Conservation (phyloP, 768 basidiomycete genomes). For the Melanogaster broomeanus region DNA sequence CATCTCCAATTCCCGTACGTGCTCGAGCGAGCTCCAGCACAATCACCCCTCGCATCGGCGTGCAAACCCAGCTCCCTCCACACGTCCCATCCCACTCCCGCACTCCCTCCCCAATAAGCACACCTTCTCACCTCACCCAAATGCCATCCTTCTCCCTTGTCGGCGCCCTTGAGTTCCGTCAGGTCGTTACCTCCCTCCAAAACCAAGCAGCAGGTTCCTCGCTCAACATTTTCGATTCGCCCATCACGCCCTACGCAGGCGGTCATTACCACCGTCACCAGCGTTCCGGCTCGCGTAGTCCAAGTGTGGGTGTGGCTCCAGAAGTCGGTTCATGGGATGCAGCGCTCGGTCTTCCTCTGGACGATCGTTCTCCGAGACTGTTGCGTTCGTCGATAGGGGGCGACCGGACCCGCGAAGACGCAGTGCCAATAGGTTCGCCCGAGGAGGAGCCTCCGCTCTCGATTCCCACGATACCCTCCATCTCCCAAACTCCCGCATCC, state of each 20-base stretch:
- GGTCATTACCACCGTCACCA: constrained; percentile 64
- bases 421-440: background rate
- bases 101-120: constrained; percentile 50
- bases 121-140: constrained; percentile 41
- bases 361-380: constrained; percentile 46
- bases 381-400: constrained; percentile 30
- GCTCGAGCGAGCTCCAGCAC: constrained; percentile 41
- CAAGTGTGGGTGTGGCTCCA: constrained; percentile 16
- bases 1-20: constrained; percentile 37
- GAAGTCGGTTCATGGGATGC: constrained; percentile 54
- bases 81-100: constrained; percentile 41
- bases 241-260: constrained; percentile 69
- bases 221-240: constrained; percentile 65
- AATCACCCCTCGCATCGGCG: constrained; percentile 35
- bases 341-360: constrained; percentile 50
- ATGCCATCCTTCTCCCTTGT: constrained; percentile 89
- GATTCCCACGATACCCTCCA: constrained; percentile 50
- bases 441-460: constrained; percentile 21
- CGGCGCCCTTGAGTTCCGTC: constrained; percentile 93
- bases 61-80: constrained; percentile 42
- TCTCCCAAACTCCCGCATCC: constrained; percentile 55
- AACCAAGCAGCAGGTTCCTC: constrained; percentile 62
- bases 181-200: constrained; percentile 81
- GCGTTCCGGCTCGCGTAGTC: constrained; percentile 33
- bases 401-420: constrained; percentile 15